Evolutionary conservation across 805 yeast species (phyloP).

Genomic region (Kuraishia hungarica): DNA sequence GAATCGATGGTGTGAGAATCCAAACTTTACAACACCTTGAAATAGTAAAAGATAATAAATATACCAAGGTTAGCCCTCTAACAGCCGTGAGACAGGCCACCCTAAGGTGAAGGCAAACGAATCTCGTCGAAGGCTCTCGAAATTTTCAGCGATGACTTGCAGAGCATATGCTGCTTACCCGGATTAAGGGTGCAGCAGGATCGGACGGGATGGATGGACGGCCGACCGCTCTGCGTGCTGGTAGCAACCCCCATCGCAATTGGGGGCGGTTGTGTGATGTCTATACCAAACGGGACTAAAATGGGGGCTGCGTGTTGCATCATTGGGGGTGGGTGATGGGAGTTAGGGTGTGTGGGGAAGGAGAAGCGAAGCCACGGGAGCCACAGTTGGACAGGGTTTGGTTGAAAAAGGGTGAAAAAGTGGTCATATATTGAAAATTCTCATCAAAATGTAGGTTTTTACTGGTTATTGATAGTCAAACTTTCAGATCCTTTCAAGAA

Average conservation of each 20-base stretch:
- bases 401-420: background rate
- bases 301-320: background rate
- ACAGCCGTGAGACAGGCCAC: background rate
- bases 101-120: background rate
- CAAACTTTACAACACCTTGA: background rate
- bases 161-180: background rate
- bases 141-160: background rate
- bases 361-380: no score
- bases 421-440: background rate
- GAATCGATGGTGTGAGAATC: background rate
- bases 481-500: no score
- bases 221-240: background rate
- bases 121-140: slow-evolving; percentile 1
- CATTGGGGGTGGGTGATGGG: background rate
- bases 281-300: background rate
- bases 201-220: background rate
- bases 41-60: background rate
- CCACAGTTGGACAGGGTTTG: background rate
- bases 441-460: background rate
- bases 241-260: no score
- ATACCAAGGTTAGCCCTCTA: background rate
- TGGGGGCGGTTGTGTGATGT: background rate
- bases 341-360: background rate
- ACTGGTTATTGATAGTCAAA: no score
- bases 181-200: background rate